These are phyloP conservation scores for Mycena vulgaris DNA, from an alignment of 768 basidiomycete species.

Conservation along the genomic window DNA sequence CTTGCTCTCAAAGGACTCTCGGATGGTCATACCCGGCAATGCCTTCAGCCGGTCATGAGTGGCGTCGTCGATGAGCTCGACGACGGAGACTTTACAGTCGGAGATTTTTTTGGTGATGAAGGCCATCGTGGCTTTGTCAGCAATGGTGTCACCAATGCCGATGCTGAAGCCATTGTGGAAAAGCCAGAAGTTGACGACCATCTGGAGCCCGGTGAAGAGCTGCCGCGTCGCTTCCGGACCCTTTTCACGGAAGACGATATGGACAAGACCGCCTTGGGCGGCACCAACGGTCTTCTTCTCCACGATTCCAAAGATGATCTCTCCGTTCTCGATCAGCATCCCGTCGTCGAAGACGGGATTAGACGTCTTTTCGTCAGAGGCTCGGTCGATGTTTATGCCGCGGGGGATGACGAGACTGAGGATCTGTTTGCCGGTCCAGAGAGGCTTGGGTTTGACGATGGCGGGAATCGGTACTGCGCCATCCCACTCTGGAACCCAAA, in stretches of 20 bases:
- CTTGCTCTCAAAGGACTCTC: constrained; percentile 96
- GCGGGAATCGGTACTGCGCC: constrained; percentile 93
- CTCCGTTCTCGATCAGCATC: constrained; percentile 96
- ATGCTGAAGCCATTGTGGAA: constrained; percentile 99
- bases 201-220: constrained; percentile 94
- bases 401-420: constrained; percentile 93
- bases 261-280: constrained; percentile 93
- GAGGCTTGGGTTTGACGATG: constrained; percentile 95
- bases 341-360: constrained; percentile 94
- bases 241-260: constrained; percentile 98
- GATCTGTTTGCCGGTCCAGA: constrained; percentile 99
- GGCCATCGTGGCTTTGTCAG: constrained; percentile 90
- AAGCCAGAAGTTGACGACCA: constrained; percentile 98
- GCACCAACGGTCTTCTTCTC: constrained; percentile 99
- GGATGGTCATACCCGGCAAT: constrained; percentile 98
- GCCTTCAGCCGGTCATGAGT: constrained; percentile 91
- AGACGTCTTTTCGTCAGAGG: constrained; percentile 82
- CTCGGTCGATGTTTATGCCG: constrained; percentile 93
- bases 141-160: constrained; percentile 98
- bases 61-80: constrained; percentile 84
- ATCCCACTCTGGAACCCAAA: constrained; percentile 99
- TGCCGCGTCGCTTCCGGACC: constrained; percentile 92
- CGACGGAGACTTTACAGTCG: constrained; percentile 86
- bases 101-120: constrained; percentile 88
- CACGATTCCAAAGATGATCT: constrained; percentile 94